Base-by-base conservation (phyloP, 371 early-diverging fungal species). In the Syncephalastrum contaminatum region DNA sequence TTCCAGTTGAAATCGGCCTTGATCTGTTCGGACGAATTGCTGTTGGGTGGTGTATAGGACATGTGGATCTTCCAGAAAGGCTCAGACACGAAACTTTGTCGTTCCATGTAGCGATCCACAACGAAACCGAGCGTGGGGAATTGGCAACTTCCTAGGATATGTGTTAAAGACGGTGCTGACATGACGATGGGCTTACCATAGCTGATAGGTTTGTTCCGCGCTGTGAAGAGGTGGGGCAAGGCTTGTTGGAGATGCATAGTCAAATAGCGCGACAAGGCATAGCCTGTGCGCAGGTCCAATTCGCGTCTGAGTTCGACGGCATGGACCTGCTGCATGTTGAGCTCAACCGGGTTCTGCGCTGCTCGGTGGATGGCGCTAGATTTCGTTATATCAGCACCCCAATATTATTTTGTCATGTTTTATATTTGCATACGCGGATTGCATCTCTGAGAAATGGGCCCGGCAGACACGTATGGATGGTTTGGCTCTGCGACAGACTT, bases 51-150 rank as follows among this genome's bases (percentile, higher is more conserved):
- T 12, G 53, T 60, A 46, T 90, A 80, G n/a, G 68, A 63, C 43
- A 94, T 67, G 24, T 87, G 82, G 39, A 99, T 83, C 39, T 86
- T 86, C 96, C 96, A 99, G 64, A 97, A 99, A 1, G 62, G 59
- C 65, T 99, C 99, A 4, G 90, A 82, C 3, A 92, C 83, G 82
- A 99, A 99, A 18, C 83, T 76, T 53, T 92, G 72, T 1, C 86
- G 86, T 42, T 84, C 79, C 42, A 79, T 71, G 56, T 86, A 96
- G 60, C 93, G 88, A 54, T 98, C 97, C 5, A 99, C 99, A 0
- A 99, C 95, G 81, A 99, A 99, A 0, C 99, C 99, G 5, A 99
- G 72, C 0, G 99, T 99, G 3, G 99, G 99, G 51, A 99, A 98
- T 69, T 99, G 99, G 72, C 99, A 99, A 4, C 96, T 85, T 0